Conservation (phyloP, 1,139 yeast species). For the Sugiyamaella japonica region DNA sequence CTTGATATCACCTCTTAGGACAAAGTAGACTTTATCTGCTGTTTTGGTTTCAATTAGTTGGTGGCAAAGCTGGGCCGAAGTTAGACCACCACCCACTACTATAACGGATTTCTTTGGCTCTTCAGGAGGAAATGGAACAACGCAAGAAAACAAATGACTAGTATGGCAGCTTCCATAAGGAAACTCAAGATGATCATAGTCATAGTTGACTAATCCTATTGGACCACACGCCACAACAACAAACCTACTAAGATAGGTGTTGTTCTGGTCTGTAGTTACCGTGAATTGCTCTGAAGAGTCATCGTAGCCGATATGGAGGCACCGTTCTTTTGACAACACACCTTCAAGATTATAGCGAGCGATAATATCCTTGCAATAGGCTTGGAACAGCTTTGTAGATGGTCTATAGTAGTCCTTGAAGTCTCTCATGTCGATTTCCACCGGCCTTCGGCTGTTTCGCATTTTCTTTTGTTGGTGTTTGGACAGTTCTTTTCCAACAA, state of each 20-base stretch:
- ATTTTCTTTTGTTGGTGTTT: conserved; percentile 49
- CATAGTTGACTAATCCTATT: conserved; percentile 42
- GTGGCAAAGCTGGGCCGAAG: conserved; percentile 52
- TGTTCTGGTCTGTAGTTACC: conserved; percentile 15
- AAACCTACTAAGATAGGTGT: conserved; percentile 42
- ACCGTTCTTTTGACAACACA: conserved; percentile 44
- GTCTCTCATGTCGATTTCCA: conserved; percentile 47
- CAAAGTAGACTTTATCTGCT: conserved; percentile 42
- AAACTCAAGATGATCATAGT: conserved; percentile 34
- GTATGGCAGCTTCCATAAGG: conserved; percentile 48
- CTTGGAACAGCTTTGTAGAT: conserved; percentile 45
- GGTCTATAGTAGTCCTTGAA: conserved; percentile 52
- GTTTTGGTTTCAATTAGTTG: conserved; percentile 41
- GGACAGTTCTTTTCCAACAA: conserved; percentile 50
- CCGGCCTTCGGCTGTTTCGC: conserved; percentile 18
- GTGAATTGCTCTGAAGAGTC: conserved; percentile 14
- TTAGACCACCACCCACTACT: conserved; percentile 52
- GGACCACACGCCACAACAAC: conserved; percentile 50
- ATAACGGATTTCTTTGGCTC: conserved; percentile 26
- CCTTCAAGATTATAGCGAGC: conserved; percentile 42
- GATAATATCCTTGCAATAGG: conserved; percentile 45
- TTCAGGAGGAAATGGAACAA: conserved; percentile 27
- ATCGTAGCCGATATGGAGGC: conserved; percentile 41
- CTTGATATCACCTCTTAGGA: conserved; percentile 47
- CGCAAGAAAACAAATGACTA: conserved; percentile 43